These are phyloP conservation scores for Globisporangium takayamanum DNA, from an alignment of 352 stramenopile genomes.

Conservation along the genomic window DNA sequence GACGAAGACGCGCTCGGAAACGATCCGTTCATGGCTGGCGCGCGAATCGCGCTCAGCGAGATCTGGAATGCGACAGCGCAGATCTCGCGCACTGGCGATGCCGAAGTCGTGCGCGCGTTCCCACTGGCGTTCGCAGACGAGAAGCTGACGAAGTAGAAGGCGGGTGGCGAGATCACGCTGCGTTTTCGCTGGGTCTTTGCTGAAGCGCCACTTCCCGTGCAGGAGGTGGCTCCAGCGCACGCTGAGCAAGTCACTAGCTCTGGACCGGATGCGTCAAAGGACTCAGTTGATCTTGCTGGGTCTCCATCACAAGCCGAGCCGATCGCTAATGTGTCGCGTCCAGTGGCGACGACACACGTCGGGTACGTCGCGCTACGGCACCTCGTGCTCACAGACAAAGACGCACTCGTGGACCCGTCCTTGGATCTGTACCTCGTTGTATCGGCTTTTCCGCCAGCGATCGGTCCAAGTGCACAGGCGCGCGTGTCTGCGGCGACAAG, in stretches of 20 bases:
- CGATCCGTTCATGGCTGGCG: slow-evolving; percentile 38
- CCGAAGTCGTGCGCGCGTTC: slow-evolving; percentile 24
- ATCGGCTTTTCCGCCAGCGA: slow-evolving; percentile 6
- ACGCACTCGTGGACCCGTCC: slow-evolving; percentile 20
- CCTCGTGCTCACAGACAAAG: slow-evolving; percentile 19
- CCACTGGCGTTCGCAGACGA: slow-evolving; percentile 29
- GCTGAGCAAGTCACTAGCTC: background rate
- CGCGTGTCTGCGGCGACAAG: slow-evolving; percentile 11
- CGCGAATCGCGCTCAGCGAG: slow-evolving; percentile 22
- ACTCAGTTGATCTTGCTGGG: too few species aligned
- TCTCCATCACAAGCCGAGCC: background rate
- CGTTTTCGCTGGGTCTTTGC: slow-evolving; percentile 37
- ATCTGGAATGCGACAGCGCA: slow-evolving; percentile 19
- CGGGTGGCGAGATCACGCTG: slow-evolving; percentile 27
- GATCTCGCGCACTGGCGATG: slow-evolving; percentile 2
- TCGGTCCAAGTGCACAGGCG: slow-evolving; percentile 1
- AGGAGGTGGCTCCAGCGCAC: background rate
- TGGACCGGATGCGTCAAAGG: background rate
- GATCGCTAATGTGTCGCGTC: background rate
- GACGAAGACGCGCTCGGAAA: slow-evolving; percentile 33
- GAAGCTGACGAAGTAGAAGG: slow-evolving; percentile 34
- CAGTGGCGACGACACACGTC: slow-evolving; percentile 1
- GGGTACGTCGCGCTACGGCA: slow-evolving; percentile 23
- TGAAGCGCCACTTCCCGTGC: slow-evolving; percentile 17
- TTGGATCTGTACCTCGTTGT: slow-evolving; percentile 32